A percentile compares a stretch with the other conserved stretches of the same genome.
Conservation (phyloP, 768 basidiomycete species). For the Artomyces pyxidatus region DNA sequence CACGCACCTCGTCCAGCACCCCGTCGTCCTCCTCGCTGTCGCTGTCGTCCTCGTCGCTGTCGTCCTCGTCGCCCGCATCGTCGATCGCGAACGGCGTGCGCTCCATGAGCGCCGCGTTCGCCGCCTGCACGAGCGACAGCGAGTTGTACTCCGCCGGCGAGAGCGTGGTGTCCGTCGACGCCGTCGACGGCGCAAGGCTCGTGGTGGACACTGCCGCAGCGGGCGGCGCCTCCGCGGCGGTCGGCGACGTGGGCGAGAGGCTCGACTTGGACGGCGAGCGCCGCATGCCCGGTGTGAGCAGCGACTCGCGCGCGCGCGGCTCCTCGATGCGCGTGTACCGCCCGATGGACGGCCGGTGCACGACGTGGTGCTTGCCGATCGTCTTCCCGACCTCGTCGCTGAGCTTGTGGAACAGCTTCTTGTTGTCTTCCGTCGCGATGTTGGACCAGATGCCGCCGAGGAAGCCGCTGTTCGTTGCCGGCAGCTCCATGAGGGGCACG, state of each 20-base stretch:
- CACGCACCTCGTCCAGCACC: slow-evolving; percentile 81
- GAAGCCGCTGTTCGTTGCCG: slow-evolving; percentile 50
- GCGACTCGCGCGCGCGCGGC: slow-evolving; percentile 79
- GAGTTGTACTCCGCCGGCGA: slow-evolving; percentile 35
- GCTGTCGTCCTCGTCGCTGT: slow-evolving; percentile 45
- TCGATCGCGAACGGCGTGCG: slow-evolving; percentile 96
- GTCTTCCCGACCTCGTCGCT: slow-evolving; percentile 93
- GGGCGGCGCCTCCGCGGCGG: slow-evolving; percentile 25
- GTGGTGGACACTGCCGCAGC: slow-evolving; percentile 11
- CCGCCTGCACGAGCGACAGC: slow-evolving; percentile 63
- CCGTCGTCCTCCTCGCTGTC: slow-evolving; percentile 59
- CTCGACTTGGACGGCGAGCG: slow-evolving; percentile 50
- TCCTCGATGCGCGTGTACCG: slow-evolving; percentile 79
- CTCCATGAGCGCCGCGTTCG: slow-evolving; percentile 81
- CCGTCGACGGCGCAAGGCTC: slow-evolving; percentile 1
- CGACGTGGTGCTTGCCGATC: slow-evolving; percentile 86
- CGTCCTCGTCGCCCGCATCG: slow-evolving; percentile 80
- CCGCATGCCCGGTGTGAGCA: slow-evolving; percentile 66
- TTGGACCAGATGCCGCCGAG: slow-evolving; percentile 83
- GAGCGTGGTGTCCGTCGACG: slow-evolving; percentile 17
- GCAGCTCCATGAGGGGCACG: slow-evolving; percentile 59
- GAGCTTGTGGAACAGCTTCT: slow-evolving; percentile 86
- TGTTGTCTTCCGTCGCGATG: slow-evolving; percentile 87
- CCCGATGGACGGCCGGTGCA: slow-evolving; percentile 78
- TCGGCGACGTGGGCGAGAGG: slow-evolving; percentile 25